Conservation (phyloP, 1,284 basidiomycete genomes). For the Ganoderma multipileum region DNA sequence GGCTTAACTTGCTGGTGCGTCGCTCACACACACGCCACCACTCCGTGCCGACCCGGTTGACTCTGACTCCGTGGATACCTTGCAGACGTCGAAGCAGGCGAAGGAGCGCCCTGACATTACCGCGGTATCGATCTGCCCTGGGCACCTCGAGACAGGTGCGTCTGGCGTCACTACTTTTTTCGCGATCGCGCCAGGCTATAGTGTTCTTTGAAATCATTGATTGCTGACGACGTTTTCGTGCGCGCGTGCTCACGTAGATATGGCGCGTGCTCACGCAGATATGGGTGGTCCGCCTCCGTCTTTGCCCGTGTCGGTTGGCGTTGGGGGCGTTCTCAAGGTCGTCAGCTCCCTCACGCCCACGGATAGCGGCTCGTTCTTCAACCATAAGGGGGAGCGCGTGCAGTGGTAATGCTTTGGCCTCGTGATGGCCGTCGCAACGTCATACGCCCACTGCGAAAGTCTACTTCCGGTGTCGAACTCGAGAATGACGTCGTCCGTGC, state of each 20-base stretch:
- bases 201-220: too few relatives aligned
- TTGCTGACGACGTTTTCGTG: not conserved
- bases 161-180: too few relatives aligned
- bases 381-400: constrained; percentile 6
- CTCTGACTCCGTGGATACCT: too few relatives aligned
- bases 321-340: constrained; percentile 10
- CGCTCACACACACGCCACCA: too few relatives aligned
- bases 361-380: constrained; percentile 14
- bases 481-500: too few relatives aligned
- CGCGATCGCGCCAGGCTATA: too few relatives aligned
- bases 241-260: too few relatives aligned
- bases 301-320: constrained; percentile 5
- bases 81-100: constrained; percentile 39
- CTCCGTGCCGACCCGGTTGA: not conserved
- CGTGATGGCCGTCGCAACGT: too few relatives aligned
- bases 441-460: too few relatives aligned
- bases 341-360: constrained; percentile 1
- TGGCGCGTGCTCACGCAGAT: too few relatives aligned
- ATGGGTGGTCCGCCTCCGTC: constrained; percentile 1
- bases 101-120: constrained; percentile 5
- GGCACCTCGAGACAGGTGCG: constrained; percentile 3
- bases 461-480: too few relatives aligned
- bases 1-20: constrained; percentile 42
- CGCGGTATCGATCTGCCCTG: constrained; percentile 7
- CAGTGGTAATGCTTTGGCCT: constrained; percentile 11